These are phyloP conservation scores for Globisporangium sylvaticum DNA, from an alignment of 352 stramenopile genomes.

Conservation along the genomic window DNA sequence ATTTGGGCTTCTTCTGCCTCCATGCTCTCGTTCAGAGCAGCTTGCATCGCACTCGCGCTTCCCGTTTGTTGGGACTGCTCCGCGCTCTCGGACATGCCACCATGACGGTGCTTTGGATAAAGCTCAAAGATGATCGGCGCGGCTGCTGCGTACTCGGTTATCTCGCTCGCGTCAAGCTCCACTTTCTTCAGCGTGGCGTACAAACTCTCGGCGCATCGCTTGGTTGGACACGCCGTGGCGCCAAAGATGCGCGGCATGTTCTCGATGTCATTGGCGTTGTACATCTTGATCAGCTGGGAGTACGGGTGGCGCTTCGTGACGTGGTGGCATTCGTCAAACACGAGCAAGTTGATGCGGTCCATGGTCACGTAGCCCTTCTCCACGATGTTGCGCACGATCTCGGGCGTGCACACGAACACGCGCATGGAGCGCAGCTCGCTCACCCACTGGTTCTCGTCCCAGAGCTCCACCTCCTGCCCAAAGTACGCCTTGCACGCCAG, in stretches of 20 bases:
- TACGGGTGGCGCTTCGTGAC: slow-evolving; percentile 88
- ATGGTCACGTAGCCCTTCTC: slow-evolving; percentile 82
- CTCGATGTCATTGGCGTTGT: slow-evolving; percentile 30
- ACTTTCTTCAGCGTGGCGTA: slow-evolving; percentile 70
- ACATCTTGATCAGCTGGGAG: slow-evolving; percentile 85
- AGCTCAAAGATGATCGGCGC: slow-evolving; percentile 63
- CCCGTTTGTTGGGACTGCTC: background rate
- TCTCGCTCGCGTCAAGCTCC: slow-evolving; percentile 50
- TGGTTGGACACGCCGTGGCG: slow-evolving; percentile 74
- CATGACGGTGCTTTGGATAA: slow-evolving; percentile 36
- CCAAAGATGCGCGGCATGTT: slow-evolving; percentile 78
- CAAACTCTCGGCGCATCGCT: slow-evolving; percentile 67
- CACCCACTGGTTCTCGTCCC: slow-evolving; percentile 59
- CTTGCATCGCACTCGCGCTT: background rate
- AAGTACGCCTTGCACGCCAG: slow-evolving; percentile 55
- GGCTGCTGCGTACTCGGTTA: slow-evolving; percentile 53
- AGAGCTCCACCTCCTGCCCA: slow-evolving; percentile 46
- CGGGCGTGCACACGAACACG: slow-evolving; percentile 86
- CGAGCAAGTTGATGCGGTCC: slow-evolving; percentile 73
- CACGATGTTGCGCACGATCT: slow-evolving; percentile 81
- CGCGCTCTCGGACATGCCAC: slow-evolving; percentile 3
- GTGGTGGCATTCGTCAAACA: slow-evolving; percentile 91
- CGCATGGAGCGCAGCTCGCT: slow-evolving; percentile 46
- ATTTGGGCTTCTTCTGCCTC: slow-evolving; percentile 19
- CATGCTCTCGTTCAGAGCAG: slow-evolving; percentile 4